phyloP scores from a whole-genome alignment of 495 filamentous ascomycete species.

The Filosporella fistucella region DNA sequence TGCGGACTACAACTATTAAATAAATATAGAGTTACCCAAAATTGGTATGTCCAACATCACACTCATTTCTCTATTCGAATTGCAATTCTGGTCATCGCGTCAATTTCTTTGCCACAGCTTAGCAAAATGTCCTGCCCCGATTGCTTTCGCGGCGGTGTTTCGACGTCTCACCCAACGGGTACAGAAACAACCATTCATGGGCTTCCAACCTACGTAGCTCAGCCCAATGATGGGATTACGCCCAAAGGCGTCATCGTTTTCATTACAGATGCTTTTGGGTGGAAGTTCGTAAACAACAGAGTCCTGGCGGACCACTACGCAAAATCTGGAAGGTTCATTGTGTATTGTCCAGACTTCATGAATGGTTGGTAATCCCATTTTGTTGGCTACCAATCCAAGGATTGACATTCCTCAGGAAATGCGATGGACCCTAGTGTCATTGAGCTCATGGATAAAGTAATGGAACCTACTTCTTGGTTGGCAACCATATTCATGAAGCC shows the following conservation, averaged over 20 bases:
- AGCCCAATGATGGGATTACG: constrained; percentile 23
- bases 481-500: constrained; percentile 21
- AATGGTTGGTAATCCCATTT: constrained; percentile 33
- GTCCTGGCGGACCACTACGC: constrained; percentile 50
- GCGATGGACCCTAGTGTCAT: constrained; percentile 4
- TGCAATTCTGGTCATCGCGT: too few species aligned
- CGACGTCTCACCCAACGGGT: constrained; percentile 19
- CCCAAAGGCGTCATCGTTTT: constrained; percentile 48
- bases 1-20: too few species aligned
- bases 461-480: background rate
- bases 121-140: constrained; percentile 15
- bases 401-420: constrained; percentile 17
- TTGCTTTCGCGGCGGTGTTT: constrained; percentile 17
- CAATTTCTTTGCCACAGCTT: too few species aligned
- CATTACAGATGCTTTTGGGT: constrained; percentile 55
- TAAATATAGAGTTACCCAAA: too few species aligned
- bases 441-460: constrained; percentile 5
- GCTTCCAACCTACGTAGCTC: constrained; percentile 43
- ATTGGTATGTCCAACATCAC: too few species aligned
- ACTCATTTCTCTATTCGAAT: too few species aligned
- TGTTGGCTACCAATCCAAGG: background rate
- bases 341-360: constrained; percentile 60
- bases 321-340: constrained; percentile 37
- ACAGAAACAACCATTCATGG: constrained; percentile 36
- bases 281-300: constrained; percentile 48